A percentile compares a stretch with the other conserved stretches of the same genome.
Conservation (phyloP, 2,329 filamentous ascomycete species). For the Plenodomus biglobosus region DNA sequence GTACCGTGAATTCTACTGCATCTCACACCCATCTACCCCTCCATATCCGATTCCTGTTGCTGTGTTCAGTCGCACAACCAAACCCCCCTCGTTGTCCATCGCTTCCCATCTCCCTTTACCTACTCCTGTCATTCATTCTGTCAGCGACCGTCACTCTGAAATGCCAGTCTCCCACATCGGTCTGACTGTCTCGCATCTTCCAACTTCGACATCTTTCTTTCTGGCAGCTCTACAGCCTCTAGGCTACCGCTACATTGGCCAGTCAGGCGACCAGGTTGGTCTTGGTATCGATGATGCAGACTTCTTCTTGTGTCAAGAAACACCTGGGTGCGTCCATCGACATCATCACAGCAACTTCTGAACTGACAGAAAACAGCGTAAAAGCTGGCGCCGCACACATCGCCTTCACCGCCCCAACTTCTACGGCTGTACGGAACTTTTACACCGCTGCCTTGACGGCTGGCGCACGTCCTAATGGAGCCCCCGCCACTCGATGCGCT, state of each 20-base stretch:
- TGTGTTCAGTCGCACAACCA: not conserved
- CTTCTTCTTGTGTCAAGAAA: constrained; percentile 65
- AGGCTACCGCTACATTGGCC: constrained; percentile 70
- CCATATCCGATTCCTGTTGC: constrained; percentile 1
- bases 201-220: constrained; percentile 81
- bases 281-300: constrained; percentile 63
- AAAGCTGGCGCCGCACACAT: constrained; percentile 61
- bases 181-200: constrained; percentile 73
- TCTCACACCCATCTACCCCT: constrained; percentile 12
- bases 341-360: constrained; percentile 16
- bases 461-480: constrained; percentile 60
- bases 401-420: constrained; percentile 68
- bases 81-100: constrained; percentile 1
- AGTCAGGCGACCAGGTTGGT: constrained; percentile 62
- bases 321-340: constrained; percentile 54
- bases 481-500: constrained; percentile 56
- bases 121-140: constrained; percentile 18
- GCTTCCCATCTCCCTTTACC: constrained; percentile 7
- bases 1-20: constrained; percentile 12
- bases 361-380: constrained; percentile 36
- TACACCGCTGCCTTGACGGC: constrained; percentile 69
- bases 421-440: constrained; percentile 69
- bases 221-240: constrained; percentile 76
- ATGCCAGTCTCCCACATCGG: constrained; percentile 67
- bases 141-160: constrained; percentile 19